Evolutionary conservation across 139 green algal genomes (phyloP), one percentile per base, ranked within the genome.

Genomic region (Mesotaenium endlicherianum): DNA sequence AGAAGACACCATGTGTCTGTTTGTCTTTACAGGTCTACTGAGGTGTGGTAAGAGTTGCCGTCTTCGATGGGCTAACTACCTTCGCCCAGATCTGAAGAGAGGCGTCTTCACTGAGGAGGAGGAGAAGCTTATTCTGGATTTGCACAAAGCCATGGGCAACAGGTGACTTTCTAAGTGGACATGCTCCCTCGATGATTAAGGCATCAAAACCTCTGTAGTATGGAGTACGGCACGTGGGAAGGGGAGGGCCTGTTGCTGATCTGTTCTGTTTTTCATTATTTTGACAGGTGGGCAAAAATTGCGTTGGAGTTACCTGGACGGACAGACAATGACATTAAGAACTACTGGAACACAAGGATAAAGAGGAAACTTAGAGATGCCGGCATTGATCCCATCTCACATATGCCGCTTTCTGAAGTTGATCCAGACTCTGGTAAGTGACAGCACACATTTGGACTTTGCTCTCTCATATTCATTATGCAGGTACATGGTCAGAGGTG

Each of bases 301-400:
- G 88, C 89, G 16, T 17, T 47, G 1, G 75, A 81, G 39, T 70
- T 91, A 38, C 88, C 88, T 26, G 88, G 88, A 34, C 87, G 89
- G 38, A 96, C 93, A 1, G 95, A 98, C 83, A 98, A 98, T 71
- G 91, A 92, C 20, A 93, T 98, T 64, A 98, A 98, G 83, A 98
- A 98, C 78, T 89, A 94, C 72, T 98, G 94, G 94, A 92, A 92
- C 77, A 87, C 87, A 67, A 38, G 77, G 34, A 84, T 84, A 30
- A 84, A 84, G 68, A 43, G 50, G 45, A 84, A 84, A 53, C 68
- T 84, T 8, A 31, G 77, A 20, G 57, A 84, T 49, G 38, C 36
- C 53, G 77, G 77, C 20, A 84, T 84, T 40, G 77, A 84, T 0
- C 77, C 77, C 47, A 34, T 47, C 11, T 77, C 77, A n/a, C 77